Evolutionary conservation across 2,329 filamentous ascomycete genomes (phyloP).

Genomic region (Xylariaceae sp.): DNA sequence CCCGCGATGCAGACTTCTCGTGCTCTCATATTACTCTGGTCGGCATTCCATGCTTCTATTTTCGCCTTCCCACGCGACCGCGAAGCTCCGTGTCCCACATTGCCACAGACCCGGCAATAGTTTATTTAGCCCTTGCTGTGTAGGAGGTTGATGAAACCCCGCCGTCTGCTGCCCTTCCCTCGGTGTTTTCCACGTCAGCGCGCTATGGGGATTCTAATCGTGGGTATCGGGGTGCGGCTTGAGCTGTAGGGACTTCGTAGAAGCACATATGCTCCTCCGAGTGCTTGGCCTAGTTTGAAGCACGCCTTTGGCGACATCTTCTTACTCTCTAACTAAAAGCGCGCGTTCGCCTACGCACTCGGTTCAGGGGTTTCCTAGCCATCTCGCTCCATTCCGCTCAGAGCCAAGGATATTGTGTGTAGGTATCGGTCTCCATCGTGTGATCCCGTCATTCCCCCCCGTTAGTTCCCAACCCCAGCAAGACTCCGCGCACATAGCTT

Average conservation of each 20-base stretch:
- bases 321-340: no score
- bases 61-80: neutral
- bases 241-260: neutral
- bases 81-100: neutral
- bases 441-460: neutral
- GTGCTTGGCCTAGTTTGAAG: no score
- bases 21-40: neutral
- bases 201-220: neutral
- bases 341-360: neutral
- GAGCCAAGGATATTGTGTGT: neutral
- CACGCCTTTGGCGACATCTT: no score
- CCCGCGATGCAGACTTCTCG: neutral
- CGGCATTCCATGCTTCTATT: neutral
- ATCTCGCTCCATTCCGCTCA: neutral
- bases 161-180: neutral
- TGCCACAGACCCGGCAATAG: neutral
- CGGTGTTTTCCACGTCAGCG: neutral
- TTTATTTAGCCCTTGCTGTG: neutral
- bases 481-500: neutral
- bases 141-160: slow-evolving; percentile 9
- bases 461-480: neutral
- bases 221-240: neutral
- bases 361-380: neutral
- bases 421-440: neutral
- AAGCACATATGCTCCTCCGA: neutral